Evolutionary conservation across 2,329 filamentous ascomycete genomes (phyloP), one percentile per base, ranked within the genome.

Genomic region (Paracorniculantispora psalliotae): DNA sequence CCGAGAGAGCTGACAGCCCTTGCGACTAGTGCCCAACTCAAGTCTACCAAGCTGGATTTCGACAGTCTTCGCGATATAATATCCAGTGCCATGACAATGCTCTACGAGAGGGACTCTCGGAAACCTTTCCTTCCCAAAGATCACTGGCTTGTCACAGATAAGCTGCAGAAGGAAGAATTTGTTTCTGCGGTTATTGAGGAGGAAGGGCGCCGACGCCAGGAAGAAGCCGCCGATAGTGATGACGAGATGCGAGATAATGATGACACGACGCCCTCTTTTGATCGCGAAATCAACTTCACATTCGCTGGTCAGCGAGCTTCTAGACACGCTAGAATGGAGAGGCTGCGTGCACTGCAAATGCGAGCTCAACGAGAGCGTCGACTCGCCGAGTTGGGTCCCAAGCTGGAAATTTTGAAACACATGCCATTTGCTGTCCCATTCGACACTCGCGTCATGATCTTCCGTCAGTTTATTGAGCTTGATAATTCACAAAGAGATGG

Each of bases 381-480:
- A 61, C 75, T 96, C 25, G 90, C 92, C 50, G 83, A 88, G 15
- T 85, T 96, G 61, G 91, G 89, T 0, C 93, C 94, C 0, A 88
- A 93, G 65, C 78, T 97, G 10, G 92, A 97, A 68, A 90, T 99
- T 5, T 75, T 99, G 53, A 88, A 94, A 65, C 96, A 97, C 67
- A 96, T 99, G 87, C 94, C 94, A 0, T 99, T 97, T 70, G 90
- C 93, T 64, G 94, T 99, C 47, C 94, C 93, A 0, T 99, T 99
- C 66, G 85, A 90, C 39, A 94, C 90, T 0, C 81, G 94, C 49
- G 94, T 99, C 4, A 86, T 92, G 69, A 93, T 97, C 25, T 97
- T 99, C 72, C 85, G 92, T 30, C 86, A 96, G 68, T 97, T 97
- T 66, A 90, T 97, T n/a, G 75, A 84, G 30, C 78, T 92, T 4